Percentiles rank a stretch among this genome's conserved stretches.
Conservation (phyloP, 2,329 filamentous ascomycete species). For the Colletotrichum salicis region DNA sequence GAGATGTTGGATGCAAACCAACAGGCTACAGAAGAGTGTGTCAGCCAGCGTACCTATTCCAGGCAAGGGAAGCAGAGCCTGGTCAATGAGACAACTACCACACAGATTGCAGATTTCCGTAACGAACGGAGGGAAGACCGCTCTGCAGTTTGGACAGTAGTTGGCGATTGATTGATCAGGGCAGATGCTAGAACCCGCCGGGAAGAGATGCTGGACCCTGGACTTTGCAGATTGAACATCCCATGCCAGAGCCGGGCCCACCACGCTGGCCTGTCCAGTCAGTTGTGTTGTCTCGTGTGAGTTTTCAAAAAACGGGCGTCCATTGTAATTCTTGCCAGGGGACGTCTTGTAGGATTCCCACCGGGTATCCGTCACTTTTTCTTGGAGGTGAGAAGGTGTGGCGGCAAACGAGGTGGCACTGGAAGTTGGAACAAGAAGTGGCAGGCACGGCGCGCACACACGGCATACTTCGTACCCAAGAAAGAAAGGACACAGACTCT, state of each 20-base stretch:
- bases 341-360: background rate
- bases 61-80: background rate
- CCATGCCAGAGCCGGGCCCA: constrained; percentile 19
- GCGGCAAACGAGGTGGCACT: background rate
- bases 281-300: constrained; percentile 14
- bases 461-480: background rate
- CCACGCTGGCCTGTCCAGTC: background rate
- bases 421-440: too few relatives aligned
- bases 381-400: background rate
- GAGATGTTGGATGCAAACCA: background rate
- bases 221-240: constrained; percentile 3
- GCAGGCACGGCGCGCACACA: background rate
- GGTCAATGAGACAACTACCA: constrained; percentile 19
- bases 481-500: background rate
- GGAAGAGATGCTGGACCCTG: background rate
- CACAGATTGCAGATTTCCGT: background rate
- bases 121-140: constrained; percentile 24
- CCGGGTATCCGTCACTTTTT: constrained; percentile 2
- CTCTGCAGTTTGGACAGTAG: background rate
- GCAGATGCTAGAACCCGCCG: background rate
- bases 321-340: background rate
- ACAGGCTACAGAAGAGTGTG: background rate
- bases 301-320: constrained; percentile 5
- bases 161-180: background rate
- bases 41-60: background rate